phyloP scores from a whole-genome alignment of 2,329 filamentous ascomycete species.

The Purpureocillium lavendulum region DNA sequence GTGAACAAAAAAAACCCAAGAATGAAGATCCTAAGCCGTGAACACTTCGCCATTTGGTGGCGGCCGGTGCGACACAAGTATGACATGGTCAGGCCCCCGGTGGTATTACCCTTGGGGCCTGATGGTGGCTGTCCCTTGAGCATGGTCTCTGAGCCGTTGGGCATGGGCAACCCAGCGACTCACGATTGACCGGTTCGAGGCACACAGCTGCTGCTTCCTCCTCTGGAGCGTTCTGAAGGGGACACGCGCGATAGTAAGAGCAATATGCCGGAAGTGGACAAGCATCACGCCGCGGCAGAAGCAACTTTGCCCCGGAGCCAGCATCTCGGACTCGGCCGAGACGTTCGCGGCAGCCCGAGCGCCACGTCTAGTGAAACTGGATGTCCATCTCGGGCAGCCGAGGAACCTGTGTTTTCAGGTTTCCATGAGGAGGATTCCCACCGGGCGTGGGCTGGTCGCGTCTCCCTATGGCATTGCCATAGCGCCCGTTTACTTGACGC shows the following conservation, averaged over 20 bases:
- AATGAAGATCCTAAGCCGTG: no score
- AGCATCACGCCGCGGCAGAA: slow-evolving; percentile 22
- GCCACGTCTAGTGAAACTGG: neutral
- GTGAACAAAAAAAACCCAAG: no score
- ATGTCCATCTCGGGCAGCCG: neutral
- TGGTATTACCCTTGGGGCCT: no score
- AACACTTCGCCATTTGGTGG: no score
- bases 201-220: neutral
- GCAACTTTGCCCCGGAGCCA: slow-evolving; percentile 49
- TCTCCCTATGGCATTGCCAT: slow-evolving; percentile 19
- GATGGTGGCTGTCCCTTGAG: no score
- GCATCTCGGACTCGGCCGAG: slow-evolving; percentile 48
- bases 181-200: neutral
- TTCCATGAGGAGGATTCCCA: no score
- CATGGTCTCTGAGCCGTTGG: no score
- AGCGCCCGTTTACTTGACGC: neutral
- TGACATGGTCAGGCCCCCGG: no score
- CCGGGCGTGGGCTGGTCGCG: slow-evolving; percentile 41
- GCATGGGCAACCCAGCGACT: no score
- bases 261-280: slow-evolving; percentile 21
- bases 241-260: slow-evolving; percentile 51
- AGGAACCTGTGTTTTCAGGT: no score
- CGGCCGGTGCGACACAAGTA: no score
- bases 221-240: slow-evolving; percentile 39
- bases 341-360: slow-evolving; percentile 18